A percentile compares a stretch with the other conserved stretches of the same genome.
These are phyloP conservation scores for Parasarocladium wereldwijsianum DNA, from an alignment of 2,329 filamentous ascomycete genomes.

Conservation along the genomic window DNA sequence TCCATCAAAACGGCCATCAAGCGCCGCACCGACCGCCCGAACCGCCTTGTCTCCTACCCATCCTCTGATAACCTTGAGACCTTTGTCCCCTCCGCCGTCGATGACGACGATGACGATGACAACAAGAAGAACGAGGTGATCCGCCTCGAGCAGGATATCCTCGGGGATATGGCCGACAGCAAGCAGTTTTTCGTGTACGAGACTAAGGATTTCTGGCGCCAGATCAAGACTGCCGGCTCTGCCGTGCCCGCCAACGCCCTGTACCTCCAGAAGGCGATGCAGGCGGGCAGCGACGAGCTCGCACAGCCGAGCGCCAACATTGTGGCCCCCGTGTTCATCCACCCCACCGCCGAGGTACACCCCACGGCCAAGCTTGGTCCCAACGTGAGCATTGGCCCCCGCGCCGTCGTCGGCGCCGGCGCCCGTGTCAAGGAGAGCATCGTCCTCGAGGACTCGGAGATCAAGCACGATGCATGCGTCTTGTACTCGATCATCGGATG, in stretches of 20 bases:
- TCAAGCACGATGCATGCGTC: slow-evolving; percentile 93
- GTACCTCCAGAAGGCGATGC: slow-evolving; percentile 88
- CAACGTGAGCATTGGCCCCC: slow-evolving; percentile 92
- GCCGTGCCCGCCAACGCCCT: slow-evolving; percentile 93
- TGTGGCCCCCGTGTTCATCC: slow-evolving; percentile 85
- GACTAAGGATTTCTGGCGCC: slow-evolving; percentile 98
- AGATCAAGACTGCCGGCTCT: slow-evolving; percentile 98
- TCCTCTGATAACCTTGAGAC: slow-evolving; percentile 84
- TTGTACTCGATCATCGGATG: slow-evolving; percentile 95
- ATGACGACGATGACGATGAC: slow-evolving; percentile 53
- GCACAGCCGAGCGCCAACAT: slow-evolving; percentile 74
- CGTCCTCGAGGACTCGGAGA: slow-evolving; percentile 84
- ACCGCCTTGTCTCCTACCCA: slow-evolving; percentile 80
- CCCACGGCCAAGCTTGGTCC: slow-evolving; percentile 93
- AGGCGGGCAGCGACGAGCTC: slow-evolving; percentile 64
- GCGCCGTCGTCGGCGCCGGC: slow-evolving; percentile 69
- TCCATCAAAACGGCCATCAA: slow-evolving; percentile 91
- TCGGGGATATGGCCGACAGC: slow-evolving; percentile 89
- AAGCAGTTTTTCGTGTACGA: slow-evolving; percentile 98
- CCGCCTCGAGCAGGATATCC: slow-evolving; percentile 90
- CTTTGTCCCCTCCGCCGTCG: slow-evolving; percentile 31
- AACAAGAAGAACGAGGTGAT: slow-evolving; percentile 75
- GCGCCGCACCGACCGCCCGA: slow-evolving; percentile 75
- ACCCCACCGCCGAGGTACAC: slow-evolving; percentile 79
- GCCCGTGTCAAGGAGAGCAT: slow-evolving; percentile 91